A percentile compares a stretch with the other conserved stretches of the same genome.
These are phyloP conservation scores for Dillenia suffruticosa DNA, from an alignment of 164 flowering plant species.

Conservation along the genomic window DNA sequence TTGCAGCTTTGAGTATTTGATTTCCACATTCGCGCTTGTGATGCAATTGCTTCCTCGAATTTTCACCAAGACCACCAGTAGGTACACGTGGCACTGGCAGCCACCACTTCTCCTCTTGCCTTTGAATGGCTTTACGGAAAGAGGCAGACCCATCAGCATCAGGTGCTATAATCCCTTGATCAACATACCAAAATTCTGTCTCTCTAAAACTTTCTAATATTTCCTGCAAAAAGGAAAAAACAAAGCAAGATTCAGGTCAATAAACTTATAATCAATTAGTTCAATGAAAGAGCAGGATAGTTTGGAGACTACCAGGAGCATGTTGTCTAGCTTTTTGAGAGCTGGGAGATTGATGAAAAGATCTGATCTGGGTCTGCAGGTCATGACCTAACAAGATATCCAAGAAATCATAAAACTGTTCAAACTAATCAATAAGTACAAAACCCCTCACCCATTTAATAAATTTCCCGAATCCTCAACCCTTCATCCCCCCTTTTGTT, in stretches of 20 bases:
- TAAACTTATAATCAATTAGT: neutral
- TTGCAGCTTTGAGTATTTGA: constrained; percentile 91
- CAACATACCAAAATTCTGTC: constrained; percentile 95
- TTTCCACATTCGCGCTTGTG: constrained; percentile 83
- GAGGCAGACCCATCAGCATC: constrained; percentile 70
- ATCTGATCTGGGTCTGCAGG: constrained; percentile 87
- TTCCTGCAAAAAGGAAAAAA: constrained; percentile 44
- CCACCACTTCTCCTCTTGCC: constrained; percentile 99
- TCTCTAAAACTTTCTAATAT: constrained; percentile 67
- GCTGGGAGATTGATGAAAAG: constrained; percentile 86
- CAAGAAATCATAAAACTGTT: neutral
- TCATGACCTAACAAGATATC: constrained; percentile 61
- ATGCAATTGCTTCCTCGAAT: constrained; percentile 58
- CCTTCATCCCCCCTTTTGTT: neutral
- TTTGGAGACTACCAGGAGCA: constrained; percentile 75
- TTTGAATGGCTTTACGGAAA: constrained; percentile 51
- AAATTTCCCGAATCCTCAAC: neutral
- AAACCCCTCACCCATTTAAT: neutral
- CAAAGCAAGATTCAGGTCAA: neutral
- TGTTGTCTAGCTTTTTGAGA: constrained; percentile 81
- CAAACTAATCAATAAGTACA: neutral
- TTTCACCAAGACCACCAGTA: constrained; percentile 61
- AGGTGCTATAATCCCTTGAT: constrained; percentile 72
- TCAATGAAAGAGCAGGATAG: neutral
- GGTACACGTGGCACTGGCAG: constrained; percentile 92